Percentiles rank a stretch among this genome's conserved stretches.
Conservation (phyloP, 2,329 filamentous ascomycete genomes). For the Eurotiales sp. region DNA sequence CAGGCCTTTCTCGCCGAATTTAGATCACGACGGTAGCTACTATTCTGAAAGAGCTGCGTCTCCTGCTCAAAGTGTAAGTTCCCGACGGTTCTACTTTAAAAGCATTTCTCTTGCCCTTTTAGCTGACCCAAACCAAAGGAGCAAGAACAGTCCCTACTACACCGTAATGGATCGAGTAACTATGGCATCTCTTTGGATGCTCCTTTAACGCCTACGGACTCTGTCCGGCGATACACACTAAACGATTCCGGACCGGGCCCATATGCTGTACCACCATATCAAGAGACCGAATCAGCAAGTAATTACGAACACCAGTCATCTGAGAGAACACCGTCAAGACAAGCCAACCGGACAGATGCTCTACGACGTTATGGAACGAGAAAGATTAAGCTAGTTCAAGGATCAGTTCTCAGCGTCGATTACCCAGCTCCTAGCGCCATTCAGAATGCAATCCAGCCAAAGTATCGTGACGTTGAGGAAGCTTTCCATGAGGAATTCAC, state of each 20-base stretch:
- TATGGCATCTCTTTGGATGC: background rate
- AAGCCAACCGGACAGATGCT: slow-evolving; percentile 58
- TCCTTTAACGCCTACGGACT: background rate
- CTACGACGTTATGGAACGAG: slow-evolving; percentile 91
- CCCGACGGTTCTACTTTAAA: background rate
- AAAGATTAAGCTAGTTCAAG: slow-evolving; percentile 97
- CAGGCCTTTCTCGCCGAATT: background rate
- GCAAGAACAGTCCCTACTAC: background rate
- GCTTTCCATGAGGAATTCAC: slow-evolving; percentile 78
- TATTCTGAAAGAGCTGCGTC: background rate
- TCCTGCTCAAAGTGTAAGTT: background rate
- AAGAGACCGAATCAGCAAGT: background rate
- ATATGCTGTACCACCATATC: background rate
- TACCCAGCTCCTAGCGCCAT: slow-evolving; percentile 97
- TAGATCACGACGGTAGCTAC: background rate
- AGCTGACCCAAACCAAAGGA: background rate
- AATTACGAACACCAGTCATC: slow-evolving; percentile 65
- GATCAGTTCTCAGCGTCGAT: slow-evolving; percentile 92
- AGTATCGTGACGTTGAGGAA: slow-evolving; percentile 85
- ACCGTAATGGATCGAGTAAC: background rate
- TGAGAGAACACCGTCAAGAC: slow-evolving; percentile 47
- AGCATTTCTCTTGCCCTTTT: background rate
- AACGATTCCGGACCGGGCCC: background rate
- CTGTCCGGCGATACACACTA: background rate
- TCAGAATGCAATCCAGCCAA: slow-evolving; percentile 90